Evolutionary conservation across 2,329 filamentous ascomycete species (phyloP).

Genomic region (Colletotrichum destructivum): DNA sequence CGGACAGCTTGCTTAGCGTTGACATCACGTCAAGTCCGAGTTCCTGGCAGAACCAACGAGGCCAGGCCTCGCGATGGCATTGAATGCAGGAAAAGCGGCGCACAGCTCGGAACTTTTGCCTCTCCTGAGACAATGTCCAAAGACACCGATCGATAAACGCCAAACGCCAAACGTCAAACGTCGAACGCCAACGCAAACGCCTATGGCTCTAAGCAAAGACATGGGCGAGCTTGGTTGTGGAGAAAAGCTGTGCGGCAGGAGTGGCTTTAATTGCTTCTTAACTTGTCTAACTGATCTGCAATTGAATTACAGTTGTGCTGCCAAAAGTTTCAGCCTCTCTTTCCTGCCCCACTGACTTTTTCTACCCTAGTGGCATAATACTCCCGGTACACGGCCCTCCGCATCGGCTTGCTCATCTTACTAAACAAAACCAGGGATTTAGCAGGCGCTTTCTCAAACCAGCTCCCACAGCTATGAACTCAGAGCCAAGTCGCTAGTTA

Average conservation of each 20-base stretch:
- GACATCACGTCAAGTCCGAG: not conserved
- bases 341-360: not conserved
- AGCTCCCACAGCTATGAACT: not conserved
- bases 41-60: not conserved
- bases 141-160: not conserved
- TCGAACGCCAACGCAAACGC: too few species aligned
- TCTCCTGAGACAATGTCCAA: slow-evolving; percentile 20
- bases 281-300: not conserved
- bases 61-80: not conserved
- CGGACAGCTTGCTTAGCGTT: not conserved
- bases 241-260: not conserved
- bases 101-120: not conserved
- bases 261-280: not conserved
- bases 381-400: not conserved
- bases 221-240: too few species aligned
- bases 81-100: not conserved
- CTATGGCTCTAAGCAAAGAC: too few species aligned
- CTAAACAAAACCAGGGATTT: slow-evolving; percentile 6
- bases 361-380: not conserved
- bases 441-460: slow-evolving; percentile 5
- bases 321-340: not conserved
- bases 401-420: slow-evolving; percentile 3
- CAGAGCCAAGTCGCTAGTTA: not conserved
- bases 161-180: not conserved
- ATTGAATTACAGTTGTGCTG: not conserved